Base-by-base conservation (phyloP, 345 rosid species). In the Eucalyptus cloeziana region DNA sequence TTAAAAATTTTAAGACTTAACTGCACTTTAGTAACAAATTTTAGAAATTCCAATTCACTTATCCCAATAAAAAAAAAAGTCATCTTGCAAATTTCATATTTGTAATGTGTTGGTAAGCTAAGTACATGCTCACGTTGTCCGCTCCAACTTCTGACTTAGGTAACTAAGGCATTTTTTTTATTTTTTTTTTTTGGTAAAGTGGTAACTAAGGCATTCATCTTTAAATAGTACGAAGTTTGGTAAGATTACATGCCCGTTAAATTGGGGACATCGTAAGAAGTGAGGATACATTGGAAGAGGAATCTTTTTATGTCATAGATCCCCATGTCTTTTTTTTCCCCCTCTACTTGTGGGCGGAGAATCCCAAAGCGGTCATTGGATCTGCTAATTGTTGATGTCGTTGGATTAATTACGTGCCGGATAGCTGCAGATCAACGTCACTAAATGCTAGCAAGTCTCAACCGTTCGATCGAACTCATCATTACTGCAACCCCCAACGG, bases 1-100 rank as follows among this genome's bases (percentile, higher is more conserved):
- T 21, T 52, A 0, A 52, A 21, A 52, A 2, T 52, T 3, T 1
- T 52, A 21, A 52, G 2, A 21, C 1, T 52, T 5, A 0, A 52
- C 0, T 3, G 0, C 5, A 52, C 2, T 21, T 52, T 52, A 19
- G 1, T 52, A 21, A 52, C 58, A 8, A 52, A 1, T 3, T 52
- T 52, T 52, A 52, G 2, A 52, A 52, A 1, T 52, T 52, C 4
- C 5, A 21, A 8, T 52, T 19, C 5, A 3, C 10, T 52, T 8
- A 52, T 52, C 25, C 10, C 2, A 52, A 56, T 56, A 9, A 56
- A 56, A 15, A 51, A 22, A 56, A 8, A 27, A 62, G 3, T 30
- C 33, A 3, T 4, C 3, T 30, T 62, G 31, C 7, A 25, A 25
- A 62, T 12, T 30, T 62, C 16, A 13, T 30, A 3, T 60, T 25